Evolutionary conservation across 106 monocot species (phyloP).

Genomic region (Triglochin maritima): DNA sequence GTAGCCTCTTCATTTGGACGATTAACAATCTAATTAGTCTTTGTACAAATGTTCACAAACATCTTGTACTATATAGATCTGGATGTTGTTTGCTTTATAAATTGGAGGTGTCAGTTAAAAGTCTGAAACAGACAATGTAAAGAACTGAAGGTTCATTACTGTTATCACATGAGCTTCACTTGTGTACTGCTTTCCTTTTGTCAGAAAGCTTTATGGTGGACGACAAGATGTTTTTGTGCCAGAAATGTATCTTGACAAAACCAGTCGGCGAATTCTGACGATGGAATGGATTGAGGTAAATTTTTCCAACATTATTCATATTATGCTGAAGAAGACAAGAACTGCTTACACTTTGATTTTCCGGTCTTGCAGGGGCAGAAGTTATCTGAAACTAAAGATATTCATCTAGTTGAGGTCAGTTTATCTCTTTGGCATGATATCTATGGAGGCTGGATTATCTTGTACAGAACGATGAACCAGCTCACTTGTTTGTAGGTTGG

Average conservation of each 20-base stretch:
- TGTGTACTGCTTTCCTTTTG: background rate
- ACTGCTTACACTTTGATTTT: background rate
- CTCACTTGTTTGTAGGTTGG: constrained; percentile 52
- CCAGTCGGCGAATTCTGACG: constrained; percentile 63
- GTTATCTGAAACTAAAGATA: constrained; percentile 75
- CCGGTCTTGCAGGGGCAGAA: constrained; percentile 42
- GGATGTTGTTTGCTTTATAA: too few species aligned
- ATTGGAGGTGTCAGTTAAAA: too few species aligned
- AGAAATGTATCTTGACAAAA: constrained; percentile 72
- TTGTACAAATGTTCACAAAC: too few species aligned
- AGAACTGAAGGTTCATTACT: too few species aligned
- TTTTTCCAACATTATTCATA: constrained; percentile 1
- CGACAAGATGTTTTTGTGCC: constrained; percentile 74
- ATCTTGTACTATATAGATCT: too few species aligned
- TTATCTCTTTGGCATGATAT: background rate
- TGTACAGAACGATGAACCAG: background rate
- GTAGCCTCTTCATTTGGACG: too few species aligned
- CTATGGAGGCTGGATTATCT: constrained; percentile 3
- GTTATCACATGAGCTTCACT: too few species aligned
- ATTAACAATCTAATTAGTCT: too few species aligned
- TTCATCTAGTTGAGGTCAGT: constrained; percentile 88
- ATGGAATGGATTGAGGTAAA: constrained; percentile 99
- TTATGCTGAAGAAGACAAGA: background rate
- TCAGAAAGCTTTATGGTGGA: constrained; percentile 78
- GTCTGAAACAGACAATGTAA: too few species aligned